Evolutionary conservation across 371 early-diverging fungal genomes (phyloP).

Genomic region (Mucor sp.): DNA sequence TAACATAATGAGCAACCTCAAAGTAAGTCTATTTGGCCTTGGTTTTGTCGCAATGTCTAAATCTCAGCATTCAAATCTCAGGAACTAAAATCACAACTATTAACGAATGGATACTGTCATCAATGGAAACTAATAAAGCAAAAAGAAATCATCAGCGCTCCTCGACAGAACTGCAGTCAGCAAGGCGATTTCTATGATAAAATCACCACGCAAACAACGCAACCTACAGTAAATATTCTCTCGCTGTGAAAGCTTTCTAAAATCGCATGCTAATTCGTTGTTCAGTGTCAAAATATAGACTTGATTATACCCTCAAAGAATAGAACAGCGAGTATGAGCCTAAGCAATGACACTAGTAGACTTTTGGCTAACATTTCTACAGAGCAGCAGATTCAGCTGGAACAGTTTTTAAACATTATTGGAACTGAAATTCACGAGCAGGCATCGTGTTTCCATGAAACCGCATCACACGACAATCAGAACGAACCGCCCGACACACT

Average conservation of each 20-base stretch:
- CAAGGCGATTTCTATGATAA: constrained; percentile 15
- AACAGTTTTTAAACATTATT: constrained; percentile 25
- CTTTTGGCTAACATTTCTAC: not conserved
- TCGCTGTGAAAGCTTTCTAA: not conserved
- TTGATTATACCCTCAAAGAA: constrained; percentile 32
- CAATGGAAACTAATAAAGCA: constrained; percentile 34
- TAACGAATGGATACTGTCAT: constrained; percentile 20
- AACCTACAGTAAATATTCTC: constrained; percentile 19
- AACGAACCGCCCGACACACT: not conserved
- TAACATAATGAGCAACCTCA: constrained; percentile 9
- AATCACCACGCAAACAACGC: constrained; percentile 19
- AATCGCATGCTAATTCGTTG: not conserved
- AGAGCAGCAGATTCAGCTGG: constrained; percentile 26
- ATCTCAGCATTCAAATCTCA: not conserved
- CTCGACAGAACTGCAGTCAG: not conserved
- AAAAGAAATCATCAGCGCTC: constrained; percentile 5
- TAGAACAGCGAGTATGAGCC: constrained; percentile 21
- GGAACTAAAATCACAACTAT: constrained; percentile 22
- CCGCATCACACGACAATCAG: not conserved
- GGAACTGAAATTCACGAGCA: constrained; percentile 15
- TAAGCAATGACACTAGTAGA: not conserved
- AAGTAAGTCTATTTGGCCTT: constrained; percentile 5
- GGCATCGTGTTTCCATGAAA: constrained; percentile 4
- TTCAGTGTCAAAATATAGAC: constrained; percentile 46
- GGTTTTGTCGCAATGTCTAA: not conserved